Evolutionary conservation across 2,329 filamentous ascomycete species (phyloP), one percentile per base, ranked within the genome.

Genomic region (Neoscytalidium dimidiatum): DNA sequence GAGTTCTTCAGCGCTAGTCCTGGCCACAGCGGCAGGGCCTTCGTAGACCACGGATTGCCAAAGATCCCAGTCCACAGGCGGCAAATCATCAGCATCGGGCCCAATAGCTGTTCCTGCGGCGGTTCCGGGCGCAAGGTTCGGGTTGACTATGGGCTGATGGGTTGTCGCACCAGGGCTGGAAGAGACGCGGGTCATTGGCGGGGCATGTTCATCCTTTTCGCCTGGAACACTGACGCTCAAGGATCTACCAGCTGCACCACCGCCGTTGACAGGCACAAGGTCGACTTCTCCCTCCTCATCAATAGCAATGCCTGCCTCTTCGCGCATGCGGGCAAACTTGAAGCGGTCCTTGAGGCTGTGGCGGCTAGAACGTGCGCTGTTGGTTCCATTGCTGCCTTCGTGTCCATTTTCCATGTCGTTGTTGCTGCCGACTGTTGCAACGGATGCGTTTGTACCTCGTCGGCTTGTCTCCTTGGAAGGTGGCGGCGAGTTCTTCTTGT

Each of bases 41-140:
- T 97, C 92, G 70, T 97, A 96, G 35, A 99, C 95, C 3, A 99
- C 90, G 26, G 91, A 88, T 75, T 99, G 94, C 95, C 95, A 99
- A 43, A 99, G 81, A 77, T 99, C 95, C 95, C 95, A 99, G 74
- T 99, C 93, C n/a, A 99, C 95, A 26, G 92, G 89, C 17, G 84
- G 82, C 28, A 81, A 79, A 33, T 83, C 80, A 72, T 94, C 91
- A 14, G 88, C 87, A 3, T 92, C 89, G 8, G 90, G 91, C 1
- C 91, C 91, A 23, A 89, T 88, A 26, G 89, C 89, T 46, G 94
- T 87, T 5, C 94, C 94, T 11, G 92, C 89, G 7, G 90, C 92
- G 1, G 94, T 97, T 1, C 94, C 94, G 0, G 94, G 94, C 0
- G 92, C 89, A 49, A 97, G 81, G 64, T 85, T 88, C 3, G 85